Evolutionary conservation across 345 rosid genomes (phyloP).

Genomic region (Excoecaria cochinchinensis): DNA sequence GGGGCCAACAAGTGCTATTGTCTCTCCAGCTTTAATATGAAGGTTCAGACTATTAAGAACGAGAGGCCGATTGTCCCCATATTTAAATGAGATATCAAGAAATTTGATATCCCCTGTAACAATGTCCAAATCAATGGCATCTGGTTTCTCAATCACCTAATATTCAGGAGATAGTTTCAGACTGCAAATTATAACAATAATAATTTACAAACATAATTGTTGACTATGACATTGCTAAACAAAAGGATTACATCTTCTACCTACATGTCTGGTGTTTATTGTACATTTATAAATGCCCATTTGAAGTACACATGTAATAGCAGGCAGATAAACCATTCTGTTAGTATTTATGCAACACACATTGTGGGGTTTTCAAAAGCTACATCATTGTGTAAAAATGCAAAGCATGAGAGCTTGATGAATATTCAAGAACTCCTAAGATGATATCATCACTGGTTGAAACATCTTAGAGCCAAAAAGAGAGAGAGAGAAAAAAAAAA

Average conservation of each 20-base stretch:
- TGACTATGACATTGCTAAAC: background rate
- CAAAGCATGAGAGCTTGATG: background rate
- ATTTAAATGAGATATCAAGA: constrained; percentile 62
- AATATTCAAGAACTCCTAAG: background rate
- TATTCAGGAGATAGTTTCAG: constrained; percentile 25
- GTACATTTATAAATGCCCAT: background rate
- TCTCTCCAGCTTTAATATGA: constrained; percentile 90
- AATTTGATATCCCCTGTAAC: constrained; percentile 78
- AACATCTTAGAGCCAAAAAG: background rate
- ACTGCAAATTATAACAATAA: background rate
- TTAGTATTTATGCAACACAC: background rate
- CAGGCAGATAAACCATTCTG: background rate
- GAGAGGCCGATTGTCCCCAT: constrained; percentile 52
- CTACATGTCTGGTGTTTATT: constrained; percentile 1
- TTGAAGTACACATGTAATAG: background rate
- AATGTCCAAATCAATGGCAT: constrained; percentile 50
- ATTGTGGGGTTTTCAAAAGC: background rate
- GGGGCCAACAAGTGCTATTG: constrained; percentile 84
- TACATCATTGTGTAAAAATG: background rate
- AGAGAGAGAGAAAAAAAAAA: background rate
- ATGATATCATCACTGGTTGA: background rate
- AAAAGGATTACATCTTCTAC: background rate
- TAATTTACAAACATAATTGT: too few relatives aligned
- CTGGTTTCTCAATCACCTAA: constrained; percentile 65
- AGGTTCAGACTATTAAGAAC: constrained; percentile 68